Conservation (phyloP, 257 asterid species). For the Solanum megistacrolobum region DNA sequence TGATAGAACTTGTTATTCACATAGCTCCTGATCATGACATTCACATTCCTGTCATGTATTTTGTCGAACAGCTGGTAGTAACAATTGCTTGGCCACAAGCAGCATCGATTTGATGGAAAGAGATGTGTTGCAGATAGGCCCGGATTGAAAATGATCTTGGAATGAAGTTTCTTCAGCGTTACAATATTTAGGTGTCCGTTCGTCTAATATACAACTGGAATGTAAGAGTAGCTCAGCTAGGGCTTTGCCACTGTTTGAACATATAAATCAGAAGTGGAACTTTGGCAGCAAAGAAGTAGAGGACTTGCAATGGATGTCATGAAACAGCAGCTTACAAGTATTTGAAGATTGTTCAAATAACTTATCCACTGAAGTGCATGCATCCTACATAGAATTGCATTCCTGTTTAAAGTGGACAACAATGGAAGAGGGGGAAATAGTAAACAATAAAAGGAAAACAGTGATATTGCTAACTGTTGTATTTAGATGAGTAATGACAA, state of each 20-base stretch:
- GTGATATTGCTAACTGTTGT: background rate
- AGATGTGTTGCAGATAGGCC: conserved; percentile 30
- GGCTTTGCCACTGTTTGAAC: background rate
- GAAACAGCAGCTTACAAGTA: background rate
- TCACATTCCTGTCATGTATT: conserved; percentile 46
- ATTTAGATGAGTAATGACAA: background rate
- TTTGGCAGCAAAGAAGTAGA: conserved; percentile 27
- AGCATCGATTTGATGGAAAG: conserved; percentile 58
- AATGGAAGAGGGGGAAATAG: background rate
- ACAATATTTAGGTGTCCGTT: conserved; percentile 28
- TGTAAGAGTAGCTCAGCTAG: background rate
- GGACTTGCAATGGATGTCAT: conserved; percentile 4
- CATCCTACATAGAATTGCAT: background rate
- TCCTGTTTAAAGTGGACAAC: background rate
- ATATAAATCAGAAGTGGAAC: conserved; percentile 13
- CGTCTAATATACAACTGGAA: conserved; percentile 28
- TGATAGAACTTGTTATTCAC: conserved; percentile 44
- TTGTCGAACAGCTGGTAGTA: conserved; percentile 53
- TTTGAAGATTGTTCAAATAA: background rate
- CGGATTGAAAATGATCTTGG: conserved; percentile 37
- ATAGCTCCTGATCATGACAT: conserved; percentile 78
- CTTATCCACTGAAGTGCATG: background rate
- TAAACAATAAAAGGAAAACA: background rate
- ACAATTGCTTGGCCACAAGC: conserved; percentile 29
- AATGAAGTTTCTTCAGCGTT: conserved; percentile 43